Base-by-base conservation (phyloP, 805 yeast species). In the Hanseniaspora occidentalis region DNA sequence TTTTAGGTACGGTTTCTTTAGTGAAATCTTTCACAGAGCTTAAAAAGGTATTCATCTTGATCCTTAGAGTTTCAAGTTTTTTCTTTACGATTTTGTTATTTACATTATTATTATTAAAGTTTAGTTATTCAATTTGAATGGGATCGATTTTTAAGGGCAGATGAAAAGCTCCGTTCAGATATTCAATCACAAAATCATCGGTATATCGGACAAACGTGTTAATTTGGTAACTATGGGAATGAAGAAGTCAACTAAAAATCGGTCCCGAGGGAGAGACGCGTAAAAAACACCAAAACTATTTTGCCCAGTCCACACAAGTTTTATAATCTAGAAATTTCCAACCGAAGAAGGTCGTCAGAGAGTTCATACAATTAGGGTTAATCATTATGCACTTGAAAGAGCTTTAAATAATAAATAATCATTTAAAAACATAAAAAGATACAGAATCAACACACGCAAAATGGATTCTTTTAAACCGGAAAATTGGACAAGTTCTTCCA, bases 401-500 rank as follows among this genome's bases (percentile, higher is more conserved):
- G 2, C 10, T 11, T 11, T 20, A 34, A 4, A 33, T 8, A 9
- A 8, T 25, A 13, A 34, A n/a, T 23, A 23, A 36, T 18, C 7
- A 31, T 3, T 17, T 21, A 3, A 20, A 17, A 25, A 8, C 17
- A 25, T 26, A 29, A 14, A 17, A 8, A 3, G 14, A 6, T 3
- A 27, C 11, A 37, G 6, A 11, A 18, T 14, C 19, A 20, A 29
- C 4, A 16, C 10, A 2, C 9, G 4, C 10, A 13, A 10, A 21
- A 29, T 42, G 26, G 44, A 38, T 22, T 37, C 38, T 38, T 66
- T 72, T 43, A 69, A 70, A 40, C 84, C 86, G 3, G 85, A 78
- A 46, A 62, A 68, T 11, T 86, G 94, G 95, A 80, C 89, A 0
- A 54, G 62, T 6, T 75, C 84, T 2, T 73, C 94, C 38, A 85